Evolutionary conservation across 495 filamentous ascomycete genomes (phyloP).

Genomic region (Pseudoneurospora amorphoporcata): DNA sequence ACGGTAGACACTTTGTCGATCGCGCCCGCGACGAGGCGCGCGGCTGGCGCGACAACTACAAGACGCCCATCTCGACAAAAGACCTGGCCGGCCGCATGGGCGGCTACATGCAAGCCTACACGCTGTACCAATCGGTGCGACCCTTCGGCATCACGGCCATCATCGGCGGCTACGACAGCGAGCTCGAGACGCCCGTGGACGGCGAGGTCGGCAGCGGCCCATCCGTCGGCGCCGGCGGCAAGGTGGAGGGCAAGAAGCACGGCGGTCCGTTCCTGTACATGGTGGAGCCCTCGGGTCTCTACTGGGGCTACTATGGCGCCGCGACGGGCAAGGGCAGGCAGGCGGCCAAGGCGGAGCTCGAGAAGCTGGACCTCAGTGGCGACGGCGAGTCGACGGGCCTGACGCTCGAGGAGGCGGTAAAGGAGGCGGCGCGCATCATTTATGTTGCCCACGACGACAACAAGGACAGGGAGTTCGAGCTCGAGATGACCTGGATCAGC

Average conservation of each 20-base stretch:
- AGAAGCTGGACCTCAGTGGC: constrained; percentile 85
- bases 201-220: constrained; percentile 79
- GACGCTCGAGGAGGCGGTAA: constrained; percentile 78
- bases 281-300: constrained; percentile 93
- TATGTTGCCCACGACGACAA: constrained; percentile 95
- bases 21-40: constrained; percentile 89
- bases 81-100: constrained; percentile 86
- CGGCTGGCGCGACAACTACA: constrained; percentile 79
- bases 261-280: constrained; percentile 93
- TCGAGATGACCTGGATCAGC: constrained; percentile 98
- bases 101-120: constrained; percentile 93
- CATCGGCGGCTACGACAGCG: constrained; percentile 84
- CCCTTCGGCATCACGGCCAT: constrained; percentile 96
- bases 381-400: constrained; percentile 45
- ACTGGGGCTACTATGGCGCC: constrained; percentile 98
- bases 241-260: constrained; percentile 58
- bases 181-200: constrained; percentile 68
- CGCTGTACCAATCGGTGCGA: constrained; percentile 88
- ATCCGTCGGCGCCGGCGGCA: constrained; percentile 66
- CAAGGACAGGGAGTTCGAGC: constrained; percentile 95
- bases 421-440: constrained; percentile 93
- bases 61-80: constrained; percentile 77
- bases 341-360: constrained; percentile 91
- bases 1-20: constrained; percentile 90
- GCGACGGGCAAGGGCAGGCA: constrained; percentile 94